These are phyloP conservation scores for Lycium ferocissimum DNA, from an alignment of 257 asterid species.

Conservation along the genomic window DNA sequence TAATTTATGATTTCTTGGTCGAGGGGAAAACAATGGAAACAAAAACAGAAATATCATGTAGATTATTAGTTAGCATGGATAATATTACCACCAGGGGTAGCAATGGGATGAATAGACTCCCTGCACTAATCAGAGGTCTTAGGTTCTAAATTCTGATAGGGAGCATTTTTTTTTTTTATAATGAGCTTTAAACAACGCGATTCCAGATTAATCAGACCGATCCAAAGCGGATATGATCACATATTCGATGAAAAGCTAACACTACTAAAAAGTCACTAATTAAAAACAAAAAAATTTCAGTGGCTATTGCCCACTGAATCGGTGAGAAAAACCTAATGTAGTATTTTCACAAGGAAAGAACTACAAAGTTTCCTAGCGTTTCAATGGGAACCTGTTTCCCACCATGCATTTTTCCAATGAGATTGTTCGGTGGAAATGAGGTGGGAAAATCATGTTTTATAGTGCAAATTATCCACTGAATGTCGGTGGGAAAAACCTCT, in stretches of 20 bases:
- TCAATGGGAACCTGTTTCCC: too few relatives aligned
- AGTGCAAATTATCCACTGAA: too few relatives aligned
- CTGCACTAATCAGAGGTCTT: background rate
- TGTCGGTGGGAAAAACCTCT: too few relatives aligned
- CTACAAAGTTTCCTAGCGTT: too few relatives aligned
- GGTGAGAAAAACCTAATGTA: too few relatives aligned
- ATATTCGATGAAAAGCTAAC: background rate
- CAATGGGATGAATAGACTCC: background rate
- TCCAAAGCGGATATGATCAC: background rate
- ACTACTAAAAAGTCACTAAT: too few relatives aligned
- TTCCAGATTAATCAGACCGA: background rate
- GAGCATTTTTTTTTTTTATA: background rate
- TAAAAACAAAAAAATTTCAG: background rate
- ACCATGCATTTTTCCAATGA: too few relatives aligned
- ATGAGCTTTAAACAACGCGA: background rate
- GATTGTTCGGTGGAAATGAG: too few relatives aligned
- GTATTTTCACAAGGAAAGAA: too few relatives aligned
- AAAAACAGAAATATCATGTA: background rate
- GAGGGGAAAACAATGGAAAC: background rate
- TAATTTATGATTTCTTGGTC: background rate
- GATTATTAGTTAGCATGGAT: background rate
- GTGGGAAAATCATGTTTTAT: too few relatives aligned
- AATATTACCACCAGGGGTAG: background rate
- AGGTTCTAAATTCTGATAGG: background rate
- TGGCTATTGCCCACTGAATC: too few relatives aligned